These are phyloP conservation scores for Calonectria montana DNA, from an alignment of 2,329 filamentous ascomycete species.

Conservation along the genomic window DNA sequence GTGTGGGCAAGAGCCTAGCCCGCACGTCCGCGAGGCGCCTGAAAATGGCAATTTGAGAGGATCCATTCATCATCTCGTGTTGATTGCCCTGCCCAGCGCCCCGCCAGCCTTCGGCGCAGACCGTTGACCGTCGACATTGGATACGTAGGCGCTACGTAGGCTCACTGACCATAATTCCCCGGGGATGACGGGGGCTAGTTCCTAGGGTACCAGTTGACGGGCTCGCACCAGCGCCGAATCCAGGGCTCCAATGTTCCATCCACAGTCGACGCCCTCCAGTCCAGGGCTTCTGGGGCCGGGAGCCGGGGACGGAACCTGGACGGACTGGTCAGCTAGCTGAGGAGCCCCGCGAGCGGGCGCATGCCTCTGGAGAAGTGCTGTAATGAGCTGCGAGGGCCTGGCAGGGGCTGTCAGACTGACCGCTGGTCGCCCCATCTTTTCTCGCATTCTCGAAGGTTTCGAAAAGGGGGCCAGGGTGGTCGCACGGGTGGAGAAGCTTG, in stretches of 20 bases:
- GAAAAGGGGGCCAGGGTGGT: conserved; percentile 42
- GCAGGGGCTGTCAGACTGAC: conserved; percentile 40
- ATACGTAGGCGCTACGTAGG: conserved; percentile 17
- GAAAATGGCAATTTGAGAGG: conserved; percentile 39
- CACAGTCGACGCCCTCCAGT: conserved; percentile 21
- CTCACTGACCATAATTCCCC: conserved; percentile 12
- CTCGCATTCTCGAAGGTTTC: conserved; percentile 46
- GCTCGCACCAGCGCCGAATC: conserved; percentile 16
- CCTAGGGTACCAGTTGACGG: conserved; percentile 13
- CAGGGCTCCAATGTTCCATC: conserved; percentile 24
- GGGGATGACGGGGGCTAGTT: conserved; percentile 20
- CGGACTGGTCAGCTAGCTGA: conserved; percentile 35
- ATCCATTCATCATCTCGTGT: conserved; percentile 46
- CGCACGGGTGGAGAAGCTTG: conserved; percentile 36
- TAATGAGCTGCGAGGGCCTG: conserved; percentile 25
- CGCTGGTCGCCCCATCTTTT: conserved; percentile 43
- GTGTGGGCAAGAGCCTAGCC: background rate
- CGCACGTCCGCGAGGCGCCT: conserved; percentile 10
- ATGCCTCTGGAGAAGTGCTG: conserved; percentile 22
- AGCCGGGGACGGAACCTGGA: conserved; percentile 30
- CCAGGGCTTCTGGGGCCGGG: conserved; percentile 29
- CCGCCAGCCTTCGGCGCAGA: conserved; percentile 41
- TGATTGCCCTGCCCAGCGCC: conserved; percentile 38
- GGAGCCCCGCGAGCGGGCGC: conserved; percentile 22
- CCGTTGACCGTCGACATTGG: conserved; percentile 26